Conservation (phyloP, 257 asterid species). For the Nicotiana tomentosiformis region DNA sequence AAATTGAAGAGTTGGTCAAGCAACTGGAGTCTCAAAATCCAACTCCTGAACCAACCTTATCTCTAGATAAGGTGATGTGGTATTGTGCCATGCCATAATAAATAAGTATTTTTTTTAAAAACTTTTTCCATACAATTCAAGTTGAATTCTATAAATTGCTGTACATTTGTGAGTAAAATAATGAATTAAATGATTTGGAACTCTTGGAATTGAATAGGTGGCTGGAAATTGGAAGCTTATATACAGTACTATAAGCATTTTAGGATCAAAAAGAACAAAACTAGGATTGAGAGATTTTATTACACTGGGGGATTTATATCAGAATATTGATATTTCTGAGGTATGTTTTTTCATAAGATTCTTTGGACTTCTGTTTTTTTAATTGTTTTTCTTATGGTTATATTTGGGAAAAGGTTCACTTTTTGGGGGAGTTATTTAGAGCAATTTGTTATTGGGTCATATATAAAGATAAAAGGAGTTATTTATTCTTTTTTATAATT, state of each 20-base stretch:
- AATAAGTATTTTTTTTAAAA: background rate
- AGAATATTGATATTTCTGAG: conserved; percentile 55
- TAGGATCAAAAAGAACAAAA: conserved; percentile 85
- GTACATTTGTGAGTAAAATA: background rate
- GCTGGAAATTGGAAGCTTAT: conserved; percentile 86
- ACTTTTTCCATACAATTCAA: background rate
- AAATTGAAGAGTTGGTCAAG: conserved; percentile 51
- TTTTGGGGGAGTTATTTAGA: too few relatives aligned
- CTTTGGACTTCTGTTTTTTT: background rate
- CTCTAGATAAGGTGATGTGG: conserved; percentile 56
- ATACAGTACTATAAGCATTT: conserved; percentile 71
- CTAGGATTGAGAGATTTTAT: conserved; percentile 87
- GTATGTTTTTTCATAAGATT: conserved; percentile 23
- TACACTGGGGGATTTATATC: conserved; percentile 63
- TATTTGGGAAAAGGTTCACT: too few relatives aligned
- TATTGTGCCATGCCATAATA: background rate
- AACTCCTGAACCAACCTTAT: conserved; percentile 58
- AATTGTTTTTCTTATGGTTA: too few relatives aligned
- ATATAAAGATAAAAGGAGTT: too few relatives aligned
- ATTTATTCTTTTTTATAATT: too few relatives aligned
- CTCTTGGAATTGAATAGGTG: conserved; percentile 30
- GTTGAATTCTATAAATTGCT: background rate
- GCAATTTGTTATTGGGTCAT: too few relatives aligned
- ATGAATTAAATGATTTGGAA: background rate
- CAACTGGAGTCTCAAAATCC: conserved; percentile 78